Base-by-base conservation (phyloP, 768 basidiomycete species). In the Xerocomellus amylosporus region DNA sequence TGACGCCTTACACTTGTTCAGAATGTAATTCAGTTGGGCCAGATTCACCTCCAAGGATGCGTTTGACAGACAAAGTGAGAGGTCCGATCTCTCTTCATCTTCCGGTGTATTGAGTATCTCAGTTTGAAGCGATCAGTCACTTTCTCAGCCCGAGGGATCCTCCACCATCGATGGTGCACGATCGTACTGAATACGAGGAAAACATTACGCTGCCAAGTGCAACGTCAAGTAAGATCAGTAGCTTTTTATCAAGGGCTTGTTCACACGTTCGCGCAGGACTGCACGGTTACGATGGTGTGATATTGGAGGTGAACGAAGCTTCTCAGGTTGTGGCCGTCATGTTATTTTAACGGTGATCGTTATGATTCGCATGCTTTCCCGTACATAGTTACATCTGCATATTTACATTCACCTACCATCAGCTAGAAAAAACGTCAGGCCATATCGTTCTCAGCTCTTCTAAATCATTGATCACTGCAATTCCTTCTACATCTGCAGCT, bases 51-150 rank as follows among this genome's bases (percentile, higher is more conserved):
- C 88, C 88, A 4, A 76, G 85, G 34, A 88, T 86, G 71, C 81
- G 78, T 24, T 88, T 89, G 62, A 81, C 79, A 55, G 87, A 90
- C 55, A 78, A 87, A 67, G 88, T 87, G 60, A 55, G 75, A 52
- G 33, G 12, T 41, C 39, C 15, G 12, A 24, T 12, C 41, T 47
- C 38, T 46, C 28, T 28, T 40, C 7, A 31, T 49, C 30, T 31
- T 46, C 39, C 24, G 15, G 10, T 33, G 37, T 31, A 22, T 22
- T 28, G 26, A 51, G 45, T n/a, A 46, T 41, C n/a, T 9, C 42
- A 90, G 87, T 88, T 87, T 40, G 89, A 91, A 64, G 85, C 83
- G 15, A 88, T 90, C 53, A 84, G 82, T 49, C 87, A 87, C 59
- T 90, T 91, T 62, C 78, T 91, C 4, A 83, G 81, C 58, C 88